Conservation (phyloP, 805 yeast genomes). For the Wickerhamiella allomyrinae region DNA sequence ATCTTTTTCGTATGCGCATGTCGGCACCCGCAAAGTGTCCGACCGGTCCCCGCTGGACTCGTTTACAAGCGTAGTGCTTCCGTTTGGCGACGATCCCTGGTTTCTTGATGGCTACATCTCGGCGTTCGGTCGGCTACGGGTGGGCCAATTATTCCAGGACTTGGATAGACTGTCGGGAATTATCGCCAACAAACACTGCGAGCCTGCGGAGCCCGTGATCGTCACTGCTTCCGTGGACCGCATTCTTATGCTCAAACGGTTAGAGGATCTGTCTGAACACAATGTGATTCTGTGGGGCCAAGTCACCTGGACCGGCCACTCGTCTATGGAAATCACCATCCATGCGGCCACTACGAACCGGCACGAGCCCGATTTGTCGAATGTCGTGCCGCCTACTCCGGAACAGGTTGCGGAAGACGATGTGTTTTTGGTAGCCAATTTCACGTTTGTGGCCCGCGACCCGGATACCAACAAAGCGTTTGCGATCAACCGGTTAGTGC, state of each 20-base stretch:
- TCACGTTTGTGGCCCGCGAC: slow-evolving; percentile 91
- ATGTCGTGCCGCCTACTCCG: slow-evolving; percentile 30
- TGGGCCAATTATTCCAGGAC: slow-evolving; percentile 90
- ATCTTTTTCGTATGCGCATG: slow-evolving; percentile 45
- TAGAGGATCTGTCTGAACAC: slow-evolving; percentile 60
- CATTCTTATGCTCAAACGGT: slow-evolving; percentile 70
- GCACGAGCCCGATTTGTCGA: slow-evolving; percentile 4
- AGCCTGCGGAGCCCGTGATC: slow-evolving; percentile 91
- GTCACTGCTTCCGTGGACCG: slow-evolving; percentile 93
- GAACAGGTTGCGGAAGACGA: slow-evolving; percentile 50
- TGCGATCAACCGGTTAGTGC: slow-evolving; percentile 69
- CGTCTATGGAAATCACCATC: slow-evolving; percentile 90
- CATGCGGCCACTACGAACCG: slow-evolving; percentile 63
- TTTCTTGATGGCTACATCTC: slow-evolving; percentile 77
- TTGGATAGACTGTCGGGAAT: slow-evolving; percentile 88
- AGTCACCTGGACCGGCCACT: slow-evolving; percentile 87
- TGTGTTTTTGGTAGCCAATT: slow-evolving; percentile 74
- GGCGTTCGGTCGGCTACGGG: slow-evolving; percentile 80
- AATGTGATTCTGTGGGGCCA: slow-evolving; percentile 79
- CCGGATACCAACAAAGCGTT: slow-evolving; percentile 84
- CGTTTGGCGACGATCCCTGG: slow-evolving; percentile 73
- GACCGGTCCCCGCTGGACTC: slow-evolving; percentile 72
- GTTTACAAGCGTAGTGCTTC: slow-evolving; percentile 35
- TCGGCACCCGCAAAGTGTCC: slow-evolving; percentile 51
- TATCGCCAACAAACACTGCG: slow-evolving; percentile 80